A percentile compares a stretch with the other conserved stretches of the same genome.
Evolutionary conservation across 2,329 filamentous ascomycete genomes (phyloP).

Genomic region (Paracorniculantispora psalliotae): DNA sequence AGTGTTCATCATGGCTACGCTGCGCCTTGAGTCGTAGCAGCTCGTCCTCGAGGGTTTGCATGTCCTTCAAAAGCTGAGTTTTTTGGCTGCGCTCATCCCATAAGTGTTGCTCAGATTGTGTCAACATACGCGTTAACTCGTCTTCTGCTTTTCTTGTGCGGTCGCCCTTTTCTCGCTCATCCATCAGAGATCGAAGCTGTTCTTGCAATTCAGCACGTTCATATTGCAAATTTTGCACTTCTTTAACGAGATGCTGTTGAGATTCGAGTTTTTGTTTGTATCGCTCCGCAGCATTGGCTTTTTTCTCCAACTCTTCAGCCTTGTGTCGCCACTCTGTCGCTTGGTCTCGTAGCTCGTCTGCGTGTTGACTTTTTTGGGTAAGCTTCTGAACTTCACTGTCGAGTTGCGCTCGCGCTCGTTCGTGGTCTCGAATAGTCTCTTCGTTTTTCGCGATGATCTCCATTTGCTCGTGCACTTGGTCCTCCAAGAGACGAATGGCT

Average conservation of each 20-base stretch:
- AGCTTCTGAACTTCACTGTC: slow-evolving; percentile 50
- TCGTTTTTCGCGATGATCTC: slow-evolving; percentile 62
- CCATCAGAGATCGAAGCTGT: slow-evolving; percentile 35
- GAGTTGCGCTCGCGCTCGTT: slow-evolving; percentile 44
- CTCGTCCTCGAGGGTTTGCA: slow-evolving; percentile 41
- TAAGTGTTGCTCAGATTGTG: slow-evolving; percentile 36
- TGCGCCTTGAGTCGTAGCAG: slow-evolving; percentile 44
- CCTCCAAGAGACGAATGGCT: slow-evolving; percentile 49
- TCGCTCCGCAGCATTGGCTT: slow-evolving; percentile 58
- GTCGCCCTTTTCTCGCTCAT: slow-evolving; percentile 29
- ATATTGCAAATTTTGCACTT: slow-evolving; percentile 51
- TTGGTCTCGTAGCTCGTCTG: slow-evolving; percentile 52
- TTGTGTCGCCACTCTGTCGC: slow-evolving; percentile 55
- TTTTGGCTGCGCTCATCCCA: slow-evolving; percentile 42
- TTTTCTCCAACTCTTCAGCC: slow-evolving; percentile 54
- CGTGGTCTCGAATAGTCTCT: slow-evolving; percentile 43
- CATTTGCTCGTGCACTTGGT: slow-evolving; percentile 60
- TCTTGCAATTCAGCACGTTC: slow-evolving; percentile 50
- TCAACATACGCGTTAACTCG: slow-evolving; percentile 37
- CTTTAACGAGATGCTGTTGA: slow-evolving; percentile 49
- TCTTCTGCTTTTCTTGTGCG: slow-evolving; percentile 34
- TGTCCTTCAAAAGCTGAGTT: slow-evolving; percentile 41
- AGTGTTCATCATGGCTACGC: slow-evolving; percentile 45
- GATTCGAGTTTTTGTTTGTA: slow-evolving; percentile 59
- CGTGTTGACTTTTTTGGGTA: slow-evolving; percentile 41